Conservation (phyloP, 2,329 filamentous ascomycete genomes). For the Ascochyta rabiei region DNA sequence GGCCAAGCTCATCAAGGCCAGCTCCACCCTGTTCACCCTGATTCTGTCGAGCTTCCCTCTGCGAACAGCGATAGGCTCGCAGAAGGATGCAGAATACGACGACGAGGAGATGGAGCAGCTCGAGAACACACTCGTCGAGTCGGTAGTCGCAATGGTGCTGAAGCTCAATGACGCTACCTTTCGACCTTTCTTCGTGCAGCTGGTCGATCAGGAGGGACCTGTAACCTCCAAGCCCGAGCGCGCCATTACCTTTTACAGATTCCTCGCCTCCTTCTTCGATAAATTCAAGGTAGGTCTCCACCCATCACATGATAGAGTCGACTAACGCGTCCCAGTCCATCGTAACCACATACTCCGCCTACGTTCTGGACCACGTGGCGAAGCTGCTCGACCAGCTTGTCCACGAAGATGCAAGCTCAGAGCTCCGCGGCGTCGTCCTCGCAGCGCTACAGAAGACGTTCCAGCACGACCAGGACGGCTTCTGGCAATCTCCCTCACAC, state of each 20-base stretch:
- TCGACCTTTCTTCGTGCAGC: slow-evolving; percentile 83
- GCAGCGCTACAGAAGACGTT: slow-evolving; percentile 77
- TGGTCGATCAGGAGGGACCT: slow-evolving; percentile 75
- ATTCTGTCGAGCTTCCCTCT: slow-evolving; percentile 67
- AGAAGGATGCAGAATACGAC: slow-evolving; percentile 52
- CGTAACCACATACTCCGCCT: slow-evolving; percentile 88
- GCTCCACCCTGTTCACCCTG: slow-evolving; percentile 68
- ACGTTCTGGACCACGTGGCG: slow-evolving; percentile 77
- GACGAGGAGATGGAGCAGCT: slow-evolving; percentile 62
- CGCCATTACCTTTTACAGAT: slow-evolving; percentile 79
- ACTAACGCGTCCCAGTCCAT: slow-evolving; percentile 64
- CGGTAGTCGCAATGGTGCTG: slow-evolving; percentile 87
- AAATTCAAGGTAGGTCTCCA: slow-evolving; percentile 70
- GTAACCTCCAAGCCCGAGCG: slow-evolving; percentile 49
- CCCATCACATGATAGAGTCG: background rate
- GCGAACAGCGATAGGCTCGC: slow-evolving; percentile 52
- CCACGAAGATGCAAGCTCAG: slow-evolving; percentile 53
- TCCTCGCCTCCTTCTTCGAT: slow-evolving; percentile 79
- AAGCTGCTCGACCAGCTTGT: slow-evolving; percentile 60
- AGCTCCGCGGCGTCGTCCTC: slow-evolving; percentile 73
- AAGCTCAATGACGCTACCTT: slow-evolving; percentile 96
- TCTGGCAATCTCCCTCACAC: slow-evolving; percentile 92
- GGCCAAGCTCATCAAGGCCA: slow-evolving; percentile 76
- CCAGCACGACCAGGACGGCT: slow-evolving; percentile 89
- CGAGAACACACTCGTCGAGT: slow-evolving; percentile 70